Percentiles rank a stretch among this genome's conserved stretches.
phyloP scores from a whole-genome alignment of 331 rosid genomes.

The Cydonia oblonga region DNA sequence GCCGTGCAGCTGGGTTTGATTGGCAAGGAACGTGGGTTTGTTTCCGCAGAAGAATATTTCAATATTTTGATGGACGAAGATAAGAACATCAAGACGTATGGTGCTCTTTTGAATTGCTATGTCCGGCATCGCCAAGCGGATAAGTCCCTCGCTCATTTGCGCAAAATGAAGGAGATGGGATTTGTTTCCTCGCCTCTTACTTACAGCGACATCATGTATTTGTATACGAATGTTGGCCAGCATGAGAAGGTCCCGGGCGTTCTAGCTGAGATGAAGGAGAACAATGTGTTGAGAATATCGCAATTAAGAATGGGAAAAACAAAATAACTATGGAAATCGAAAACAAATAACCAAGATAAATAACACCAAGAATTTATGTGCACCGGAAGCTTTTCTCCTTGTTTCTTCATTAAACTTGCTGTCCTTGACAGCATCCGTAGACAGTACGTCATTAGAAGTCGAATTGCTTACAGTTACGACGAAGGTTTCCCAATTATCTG shows the following conservation, averaged over 20 bases:
- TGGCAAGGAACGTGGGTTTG: constrained; percentile 53
- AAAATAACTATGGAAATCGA: too few relatives aligned
- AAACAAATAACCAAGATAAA: too few relatives aligned
- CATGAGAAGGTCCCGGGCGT: constrained; percentile 57
- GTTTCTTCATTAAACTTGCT: too few relatives aligned
- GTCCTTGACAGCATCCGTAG: too few relatives aligned
- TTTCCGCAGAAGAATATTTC: constrained; percentile 52
- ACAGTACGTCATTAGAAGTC: too few relatives aligned
- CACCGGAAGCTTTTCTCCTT: too few relatives aligned
- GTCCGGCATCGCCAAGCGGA: constrained; percentile 49
- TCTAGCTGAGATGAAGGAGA: constrained; percentile 60
- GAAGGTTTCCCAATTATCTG: too few relatives aligned
- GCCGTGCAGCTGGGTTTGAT: constrained; percentile 78
- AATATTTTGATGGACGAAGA: constrained; percentile 37
- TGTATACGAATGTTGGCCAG: constrained; percentile 50
- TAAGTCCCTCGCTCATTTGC: constrained; percentile 46
- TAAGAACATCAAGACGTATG: constrained; percentile 49
- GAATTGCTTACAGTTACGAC: too few relatives aligned
- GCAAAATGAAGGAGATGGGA: constrained; percentile 73
- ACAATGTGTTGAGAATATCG: too few relatives aligned
- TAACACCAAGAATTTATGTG: too few relatives aligned
- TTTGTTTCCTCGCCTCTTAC: constrained; percentile 46
- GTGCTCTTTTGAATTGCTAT: constrained; percentile 79
- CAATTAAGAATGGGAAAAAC: too few relatives aligned
- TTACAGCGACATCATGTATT: constrained; percentile 71